Evolutionary conservation across 306 rosid species (phyloP), one percentile per base, ranked within the genome.

Genomic region (Begonia masoniana): DNA sequence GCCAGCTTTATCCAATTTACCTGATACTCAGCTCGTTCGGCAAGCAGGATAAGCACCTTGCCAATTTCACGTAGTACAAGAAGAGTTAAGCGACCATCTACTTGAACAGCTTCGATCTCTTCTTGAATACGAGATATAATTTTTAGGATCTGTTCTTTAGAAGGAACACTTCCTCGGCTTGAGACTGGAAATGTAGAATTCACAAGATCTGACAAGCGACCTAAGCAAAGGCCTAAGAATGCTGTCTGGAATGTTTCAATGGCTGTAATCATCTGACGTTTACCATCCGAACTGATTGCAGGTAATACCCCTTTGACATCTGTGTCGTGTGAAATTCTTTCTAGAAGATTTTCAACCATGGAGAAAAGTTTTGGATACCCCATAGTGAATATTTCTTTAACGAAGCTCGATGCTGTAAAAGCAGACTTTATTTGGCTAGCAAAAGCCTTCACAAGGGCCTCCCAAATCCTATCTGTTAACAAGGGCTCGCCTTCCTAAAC

Each of bases 331-430:
- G 96, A 84, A 69, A 91, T 81, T 68, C 87, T 77, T 68, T 91
- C 99, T 41, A 91, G 99, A 68, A 86, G 88, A 65, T 81, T 86
- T 76, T 91, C 99, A 65, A 91, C 75, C 88, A 83, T 79, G 46
- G 93, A 70, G 69, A 78, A 86, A 52, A 91, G 88, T 77, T 91
- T 86, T 47, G 99, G 96, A 54, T 91, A 91, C 24, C 99, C 96
- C 81, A 72, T 69, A 10, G 99, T 91, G 67, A 91, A 81, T 55
- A 77, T 84, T 68, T 91, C 99, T 76, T 86, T 91, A 39, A 91
- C 96, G 65, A 91, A 91, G 78, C 94, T 91, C 66, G 99, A 91
- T 65, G 96, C 99, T 21, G 96, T 78, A 69, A 91, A 91, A 75
- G 85, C 81, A 48, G 99, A 91, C 76, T 91, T 91, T 94, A 86